Evolutionary conservation across 495 filamentous ascomycete genomes (phyloP), one percentile per base, ranked within the genome.

Genomic region (Neurospora sp.): DNA sequence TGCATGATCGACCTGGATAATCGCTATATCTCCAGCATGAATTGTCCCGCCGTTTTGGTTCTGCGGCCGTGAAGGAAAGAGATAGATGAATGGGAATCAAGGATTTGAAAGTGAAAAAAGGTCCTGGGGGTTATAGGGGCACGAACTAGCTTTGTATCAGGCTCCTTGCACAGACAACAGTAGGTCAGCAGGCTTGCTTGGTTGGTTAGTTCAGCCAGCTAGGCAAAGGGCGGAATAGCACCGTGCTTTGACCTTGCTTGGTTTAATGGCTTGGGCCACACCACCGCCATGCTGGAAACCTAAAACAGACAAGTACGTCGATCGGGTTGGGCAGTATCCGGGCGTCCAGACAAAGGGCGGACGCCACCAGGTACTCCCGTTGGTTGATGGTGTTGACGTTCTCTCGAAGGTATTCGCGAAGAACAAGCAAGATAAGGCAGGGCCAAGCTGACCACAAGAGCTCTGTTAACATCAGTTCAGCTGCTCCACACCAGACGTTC

Each of bases 1-100:
- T 53, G 44, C 77, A 80, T 80, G 74, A 41, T 71, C 53, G 35
- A 14, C 5, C 27, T 27, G 53, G 53, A 35, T 61, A 16, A 35
- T 61, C 53, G 53, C 27, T 31, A 61, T 61, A 35, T 31, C 12
- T 61, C 27, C 6, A 35, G 18, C 53, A 35, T 61, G 1, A 31
- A 61, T 61, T 6, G 53, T 35, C 53, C 14, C 27, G 14, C 16
- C 14, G 53, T 3, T 61, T 61, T 35, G 27, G 14, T 18, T 35
- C 53, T 35, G 1, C 6, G 27, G 22, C 2, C 53, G 22, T 5
- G 53, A 61, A 61, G 20, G 11, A 61, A 35, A 9, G 3, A 18
- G 5, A 35, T 7, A 4, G 27, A 61, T 61, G 27, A 18, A 61
- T 18, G 27, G 27, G 14, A 48, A 35, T 35, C 53, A 31, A 35